A percentile compares a stretch with the other conserved stretches of the same genome.
Evolutionary conservation across 768 basidiomycete species (phyloP).

Genomic region (Grammothele lineata): DNA sequence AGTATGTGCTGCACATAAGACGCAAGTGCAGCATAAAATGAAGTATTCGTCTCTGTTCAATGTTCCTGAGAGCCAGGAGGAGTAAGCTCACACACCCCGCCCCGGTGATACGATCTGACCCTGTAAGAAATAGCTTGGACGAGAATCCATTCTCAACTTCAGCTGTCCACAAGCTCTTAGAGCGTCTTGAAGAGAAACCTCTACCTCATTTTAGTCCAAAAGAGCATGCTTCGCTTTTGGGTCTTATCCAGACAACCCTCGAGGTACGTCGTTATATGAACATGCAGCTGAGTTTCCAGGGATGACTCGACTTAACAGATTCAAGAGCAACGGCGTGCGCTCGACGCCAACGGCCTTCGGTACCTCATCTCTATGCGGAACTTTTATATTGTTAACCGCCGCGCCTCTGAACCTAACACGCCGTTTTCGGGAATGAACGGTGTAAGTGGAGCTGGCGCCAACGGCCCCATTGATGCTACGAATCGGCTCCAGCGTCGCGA

Average conservation of each 20-base stretch:
- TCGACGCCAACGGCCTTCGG: constrained; percentile 89
- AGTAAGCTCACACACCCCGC: constrained; percentile 34
- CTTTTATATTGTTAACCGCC: constrained; percentile 79
- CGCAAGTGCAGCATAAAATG: constrained; percentile 24
- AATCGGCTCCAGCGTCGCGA: constrained; percentile 54
- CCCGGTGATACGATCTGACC: too few species aligned
- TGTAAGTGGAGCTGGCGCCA: constrained; percentile 16
- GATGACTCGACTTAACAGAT: constrained; percentile 2
- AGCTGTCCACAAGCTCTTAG: constrained; percentile 57
- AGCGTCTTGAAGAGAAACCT: constrained; percentile 56
- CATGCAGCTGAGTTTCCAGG: background rate
- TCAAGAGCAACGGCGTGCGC: constrained; percentile 84
- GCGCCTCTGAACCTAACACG: constrained; percentile 47
- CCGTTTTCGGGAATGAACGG: constrained; percentile 31
- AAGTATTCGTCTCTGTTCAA: constrained; percentile 54
- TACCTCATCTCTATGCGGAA: constrained; percentile 92
- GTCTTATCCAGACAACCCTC: constrained; percentile 81
- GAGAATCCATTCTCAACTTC: constrained; percentile 58
- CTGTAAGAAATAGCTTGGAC: constrained; percentile 42
- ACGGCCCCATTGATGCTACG: constrained; percentile 21
- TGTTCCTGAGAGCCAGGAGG: constrained; percentile 35
- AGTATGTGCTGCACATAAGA: background rate
- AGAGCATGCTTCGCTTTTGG: constrained; percentile 80
- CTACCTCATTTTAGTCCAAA: constrained; percentile 70
- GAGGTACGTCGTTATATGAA: constrained; percentile 65